A percentile compares a stretch with the other conserved stretches of the same genome.
These are phyloP conservation scores for Aspergillus aculeatinus DNA, from an alignment of 2,329 filamentous ascomycete species.

Conservation along the genomic window DNA sequence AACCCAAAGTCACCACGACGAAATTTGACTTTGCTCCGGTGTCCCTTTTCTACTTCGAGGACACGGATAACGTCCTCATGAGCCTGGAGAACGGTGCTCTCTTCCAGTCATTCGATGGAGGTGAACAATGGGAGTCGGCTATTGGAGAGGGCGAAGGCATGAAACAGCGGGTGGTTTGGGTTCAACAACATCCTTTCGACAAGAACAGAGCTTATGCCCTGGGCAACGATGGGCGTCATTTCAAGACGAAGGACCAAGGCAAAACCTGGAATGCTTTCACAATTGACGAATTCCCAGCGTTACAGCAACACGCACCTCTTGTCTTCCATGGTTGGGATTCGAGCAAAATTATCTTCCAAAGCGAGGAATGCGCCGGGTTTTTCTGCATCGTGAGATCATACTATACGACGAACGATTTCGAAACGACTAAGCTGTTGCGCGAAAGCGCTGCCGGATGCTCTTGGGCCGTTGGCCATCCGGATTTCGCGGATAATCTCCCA, in stretches of 20 bases:
- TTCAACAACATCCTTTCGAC: slow-evolving; percentile 78
- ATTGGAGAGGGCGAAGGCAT: slow-evolving; percentile 60
- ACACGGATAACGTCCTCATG: slow-evolving; percentile 77
- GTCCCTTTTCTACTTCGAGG: slow-evolving; percentile 85
- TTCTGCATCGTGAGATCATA: slow-evolving; percentile 63
- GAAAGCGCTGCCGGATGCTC: slow-evolving; percentile 72
- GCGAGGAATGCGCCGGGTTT: slow-evolving; percentile 64
- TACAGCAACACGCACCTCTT: slow-evolving; percentile 12
- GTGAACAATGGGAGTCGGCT: slow-evolving; percentile 70
- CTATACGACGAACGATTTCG: slow-evolving; percentile 87
- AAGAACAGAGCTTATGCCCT: slow-evolving; percentile 76
- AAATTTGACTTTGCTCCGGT: slow-evolving; percentile 66
- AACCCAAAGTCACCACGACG: slow-evolving; percentile 64
- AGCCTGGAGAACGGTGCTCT: slow-evolving; percentile 64
- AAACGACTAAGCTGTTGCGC: slow-evolving; percentile 64
- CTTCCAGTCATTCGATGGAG: slow-evolving; percentile 78
- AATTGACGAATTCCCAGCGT: slow-evolving; percentile 47
- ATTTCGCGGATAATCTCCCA: slow-evolving; percentile 60
- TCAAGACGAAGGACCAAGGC: slow-evolving; percentile 78
- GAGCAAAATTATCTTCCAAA: slow-evolving; percentile 82
- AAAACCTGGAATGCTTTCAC: slow-evolving; percentile 76
- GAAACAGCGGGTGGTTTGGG: slow-evolving; percentile 50
- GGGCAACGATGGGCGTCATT: slow-evolving; percentile 69
- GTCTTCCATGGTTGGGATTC: slow-evolving; percentile 78
- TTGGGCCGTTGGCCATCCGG: slow-evolving; percentile 77